phyloP scores from a whole-genome alignment of 1,139 yeast species.

The Geotrichum candidum region DNA sequence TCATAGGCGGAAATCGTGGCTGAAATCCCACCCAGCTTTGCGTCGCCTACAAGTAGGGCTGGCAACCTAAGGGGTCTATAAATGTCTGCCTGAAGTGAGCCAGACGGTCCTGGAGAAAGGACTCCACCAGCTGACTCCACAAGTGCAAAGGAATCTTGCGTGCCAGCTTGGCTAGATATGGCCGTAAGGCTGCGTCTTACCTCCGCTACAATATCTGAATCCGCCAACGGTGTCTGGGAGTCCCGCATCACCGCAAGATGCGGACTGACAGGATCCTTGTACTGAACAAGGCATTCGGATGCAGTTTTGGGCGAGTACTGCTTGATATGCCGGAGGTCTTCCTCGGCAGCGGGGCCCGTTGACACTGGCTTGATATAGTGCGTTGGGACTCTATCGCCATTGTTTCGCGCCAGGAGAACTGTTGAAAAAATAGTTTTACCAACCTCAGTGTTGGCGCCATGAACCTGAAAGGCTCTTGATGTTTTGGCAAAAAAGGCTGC shows the following conservation, averaged over 20 bases:
- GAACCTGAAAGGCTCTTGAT: slow-evolving; percentile 28
- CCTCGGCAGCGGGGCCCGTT: slow-evolving; percentile 27
- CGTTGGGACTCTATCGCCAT: background rate
- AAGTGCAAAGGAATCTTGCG: slow-evolving; percentile 20
- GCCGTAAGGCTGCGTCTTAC: background rate
- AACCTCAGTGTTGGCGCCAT: slow-evolving; percentile 40
- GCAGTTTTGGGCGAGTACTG: slow-evolving; percentile 11
- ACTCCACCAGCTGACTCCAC: slow-evolving; percentile 32
- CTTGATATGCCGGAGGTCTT: slow-evolving; percentile 21
- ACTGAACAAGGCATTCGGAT: slow-evolving; percentile 23
- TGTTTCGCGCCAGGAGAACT: slow-evolving; percentile 18
- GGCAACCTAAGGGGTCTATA: slow-evolving; percentile 29
- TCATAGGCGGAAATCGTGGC: slow-evolving; percentile 29
- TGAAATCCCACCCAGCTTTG: slow-evolving; percentile 29
- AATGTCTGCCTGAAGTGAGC: slow-evolving; percentile 27
- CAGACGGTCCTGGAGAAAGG: slow-evolving; percentile 27
- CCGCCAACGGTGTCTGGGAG: slow-evolving; percentile 13
- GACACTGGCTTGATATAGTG: slow-evolving; percentile 29
- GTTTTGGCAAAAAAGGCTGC: slow-evolving; percentile 7
- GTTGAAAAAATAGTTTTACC: slow-evolving; percentile 30
- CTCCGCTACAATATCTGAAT: slow-evolving; percentile 7
- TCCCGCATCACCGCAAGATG: slow-evolving; percentile 25
- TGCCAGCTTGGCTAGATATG: background rate
- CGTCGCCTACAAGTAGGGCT: slow-evolving; percentile 27
- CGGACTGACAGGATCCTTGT: slow-evolving; percentile 27